Conservation (phyloP, 1,139 yeast species). For the Scheffersomyces quercinus region DNA sequence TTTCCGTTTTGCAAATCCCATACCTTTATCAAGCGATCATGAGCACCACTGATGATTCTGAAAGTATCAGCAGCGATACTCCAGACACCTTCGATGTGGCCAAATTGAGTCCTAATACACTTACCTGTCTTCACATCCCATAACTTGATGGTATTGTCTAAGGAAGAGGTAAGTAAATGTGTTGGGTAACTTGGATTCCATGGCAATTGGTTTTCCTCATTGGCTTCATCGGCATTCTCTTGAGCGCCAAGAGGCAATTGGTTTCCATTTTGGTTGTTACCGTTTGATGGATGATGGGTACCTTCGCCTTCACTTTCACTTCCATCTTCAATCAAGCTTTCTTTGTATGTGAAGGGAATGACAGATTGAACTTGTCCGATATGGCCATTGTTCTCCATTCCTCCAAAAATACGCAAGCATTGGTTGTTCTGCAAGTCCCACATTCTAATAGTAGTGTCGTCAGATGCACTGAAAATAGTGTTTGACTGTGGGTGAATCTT, state of each 20-base stretch:
- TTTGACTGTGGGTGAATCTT: conserved; percentile 78
- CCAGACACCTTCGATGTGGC: conserved; percentile 98
- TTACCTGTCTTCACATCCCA: conserved; percentile 90
- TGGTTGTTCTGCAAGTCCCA: conserved; percentile 87
- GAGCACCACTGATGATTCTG: conserved; percentile 91
- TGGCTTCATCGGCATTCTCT: conserved; percentile 24
- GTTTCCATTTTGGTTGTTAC: not conserved
- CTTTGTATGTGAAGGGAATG: conserved; percentile 72
- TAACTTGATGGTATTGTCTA: conserved; percentile 89
- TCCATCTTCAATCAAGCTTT: conserved; percentile 44
- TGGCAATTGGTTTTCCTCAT: conserved; percentile 29
- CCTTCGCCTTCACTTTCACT: conserved; percentile 28
- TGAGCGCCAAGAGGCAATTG: conserved; percentile 21
- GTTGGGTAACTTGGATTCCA: conserved; percentile 59
- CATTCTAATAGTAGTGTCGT: conserved; percentile 89
- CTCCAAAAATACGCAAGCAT: conserved; percentile 78
- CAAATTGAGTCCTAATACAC: conserved; percentile 91
- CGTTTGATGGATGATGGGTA: conserved; percentile 3
- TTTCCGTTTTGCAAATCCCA: conserved; percentile 96
- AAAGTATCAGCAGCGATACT: conserved; percentile 93
- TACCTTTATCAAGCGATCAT: conserved; percentile 83
- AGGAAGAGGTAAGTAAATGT: conserved; percentile 80
- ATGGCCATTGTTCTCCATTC: conserved; percentile 67
- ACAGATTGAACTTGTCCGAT: conserved; percentile 91
- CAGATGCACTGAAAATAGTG: conserved; percentile 84